These are phyloP conservation scores for Allium fistulosum DNA, from an alignment of 106 monocot genomes.

Conservation along the genomic window DNA sequence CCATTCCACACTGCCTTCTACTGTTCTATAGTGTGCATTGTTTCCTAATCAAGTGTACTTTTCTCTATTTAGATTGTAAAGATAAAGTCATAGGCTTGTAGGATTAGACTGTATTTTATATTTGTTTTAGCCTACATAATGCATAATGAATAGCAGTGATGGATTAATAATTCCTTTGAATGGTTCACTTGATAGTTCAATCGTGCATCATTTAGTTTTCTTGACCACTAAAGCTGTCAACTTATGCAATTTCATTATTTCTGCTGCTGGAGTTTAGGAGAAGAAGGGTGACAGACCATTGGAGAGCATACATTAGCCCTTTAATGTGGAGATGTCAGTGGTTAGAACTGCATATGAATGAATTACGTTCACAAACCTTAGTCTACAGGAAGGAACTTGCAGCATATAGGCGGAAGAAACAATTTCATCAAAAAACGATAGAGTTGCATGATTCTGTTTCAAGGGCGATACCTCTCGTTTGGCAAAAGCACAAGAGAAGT, in stretches of 20 bases:
- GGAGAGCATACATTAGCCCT: constrained; percentile 70
- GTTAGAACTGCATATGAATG: constrained; percentile 79
- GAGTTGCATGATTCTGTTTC: constrained; percentile 49
- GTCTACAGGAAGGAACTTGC: constrained; percentile 60
- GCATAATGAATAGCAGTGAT: too few species aligned
- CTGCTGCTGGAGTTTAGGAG: constrained; percentile 38
- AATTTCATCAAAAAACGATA: constrained; percentile 36
- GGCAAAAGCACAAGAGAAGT: constrained; percentile 21
- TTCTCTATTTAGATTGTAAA: too few species aligned
- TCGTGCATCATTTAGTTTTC: not conserved
- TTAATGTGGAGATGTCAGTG: constrained; percentile 82
- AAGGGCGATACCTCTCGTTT: constrained; percentile 40
- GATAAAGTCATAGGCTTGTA: too few species aligned
- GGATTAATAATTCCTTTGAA: too few species aligned
- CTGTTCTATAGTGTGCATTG: too few species aligned
- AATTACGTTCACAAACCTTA: constrained; percentile 45
- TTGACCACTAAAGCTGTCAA: not conserved
- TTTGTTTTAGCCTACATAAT: too few species aligned
- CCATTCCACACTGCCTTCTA: too few species aligned
- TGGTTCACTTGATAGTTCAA: too few species aligned
- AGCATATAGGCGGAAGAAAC: constrained; percentile 52
- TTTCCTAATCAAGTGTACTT: too few species aligned
- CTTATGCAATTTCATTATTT: not conserved
- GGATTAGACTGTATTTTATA: too few species aligned
- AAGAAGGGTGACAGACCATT: constrained; percentile 70